Evolutionary conservation across 1,284 basidiomycete species (phyloP).

Genomic region (Ceratobasidium sp.): DNA sequence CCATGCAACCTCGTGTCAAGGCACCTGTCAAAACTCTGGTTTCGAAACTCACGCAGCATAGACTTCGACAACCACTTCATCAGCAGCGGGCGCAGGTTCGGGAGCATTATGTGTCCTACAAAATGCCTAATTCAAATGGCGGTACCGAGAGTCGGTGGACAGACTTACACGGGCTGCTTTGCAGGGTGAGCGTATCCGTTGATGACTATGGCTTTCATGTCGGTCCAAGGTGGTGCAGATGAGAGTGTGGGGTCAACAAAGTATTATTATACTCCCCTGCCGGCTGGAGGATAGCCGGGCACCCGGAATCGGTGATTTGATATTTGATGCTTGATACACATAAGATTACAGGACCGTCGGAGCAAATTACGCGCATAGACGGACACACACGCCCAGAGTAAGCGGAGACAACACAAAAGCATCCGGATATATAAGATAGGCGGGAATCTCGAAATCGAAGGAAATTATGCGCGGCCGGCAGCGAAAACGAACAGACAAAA

Average conservation of each 20-base stretch:
- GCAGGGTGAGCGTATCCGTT: slow-evolving; percentile 45
- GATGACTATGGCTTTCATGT: slow-evolving; percentile 42
- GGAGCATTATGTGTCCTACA: slow-evolving; percentile 63
- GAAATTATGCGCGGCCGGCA: slow-evolving; percentile 27
- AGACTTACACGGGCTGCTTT: slow-evolving; percentile 35
- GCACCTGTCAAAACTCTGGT: slow-evolving; percentile 54
- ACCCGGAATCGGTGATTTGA: slow-evolving; percentile 32
- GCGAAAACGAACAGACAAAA: slow-evolving; percentile 7
- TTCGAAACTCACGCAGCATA: slow-evolving; percentile 64
- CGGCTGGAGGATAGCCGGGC: slow-evolving; percentile 20
- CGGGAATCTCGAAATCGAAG: slow-evolving; percentile 24
- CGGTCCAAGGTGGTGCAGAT: neutral
- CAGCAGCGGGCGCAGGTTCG: slow-evolving; percentile 65
- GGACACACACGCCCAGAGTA: neutral
- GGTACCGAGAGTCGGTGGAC: neutral
- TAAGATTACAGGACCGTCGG: slow-evolving; percentile 29
- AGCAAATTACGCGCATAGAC: slow-evolving; percentile 6
- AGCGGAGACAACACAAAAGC: neutral
- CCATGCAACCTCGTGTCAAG: neutral
- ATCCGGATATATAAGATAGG: slow-evolving; percentile 37
- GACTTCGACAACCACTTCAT: slow-evolving; percentile 84
- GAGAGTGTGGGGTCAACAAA: slow-evolving; percentile 5
- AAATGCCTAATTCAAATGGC: neutral
- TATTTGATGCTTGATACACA: slow-evolving; percentile 34
- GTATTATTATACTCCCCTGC: slow-evolving; percentile 8